Conservation (phyloP, 441 rosid species). For the Omphalea diandra region DNA sequence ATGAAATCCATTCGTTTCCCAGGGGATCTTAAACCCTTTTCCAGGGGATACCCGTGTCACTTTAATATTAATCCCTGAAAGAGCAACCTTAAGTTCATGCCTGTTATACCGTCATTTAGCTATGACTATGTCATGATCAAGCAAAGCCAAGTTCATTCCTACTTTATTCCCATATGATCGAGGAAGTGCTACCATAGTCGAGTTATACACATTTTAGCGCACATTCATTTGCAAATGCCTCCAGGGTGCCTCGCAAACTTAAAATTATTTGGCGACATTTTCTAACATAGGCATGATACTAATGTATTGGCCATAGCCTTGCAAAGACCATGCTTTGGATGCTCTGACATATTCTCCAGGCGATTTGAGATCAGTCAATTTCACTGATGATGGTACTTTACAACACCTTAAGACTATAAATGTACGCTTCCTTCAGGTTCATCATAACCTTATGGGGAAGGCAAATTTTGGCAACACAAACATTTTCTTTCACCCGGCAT, state of each 20-base stretch:
- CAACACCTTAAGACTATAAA: slow-evolving; percentile 1
- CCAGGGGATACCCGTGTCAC: too few species aligned
- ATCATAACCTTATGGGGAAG: background rate
- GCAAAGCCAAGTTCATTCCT: too few species aligned
- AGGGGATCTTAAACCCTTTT: too few species aligned
- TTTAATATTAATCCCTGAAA: too few species aligned
- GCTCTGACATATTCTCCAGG: background rate
- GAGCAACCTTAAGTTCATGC: too few species aligned
- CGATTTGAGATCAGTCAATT: slow-evolving; percentile 12
- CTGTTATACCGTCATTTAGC: too few species aligned
- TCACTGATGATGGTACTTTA: background rate
- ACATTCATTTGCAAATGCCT: background rate
- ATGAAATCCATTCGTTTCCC: too few species aligned
- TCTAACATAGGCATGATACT: background rate
- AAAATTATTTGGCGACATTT: too few species aligned
- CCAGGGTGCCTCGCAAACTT: background rate
- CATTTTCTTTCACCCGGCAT: slow-evolving; percentile 19
- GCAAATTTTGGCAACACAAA: slow-evolving; percentile 28
- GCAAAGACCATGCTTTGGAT: background rate
- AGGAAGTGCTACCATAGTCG: too few species aligned
- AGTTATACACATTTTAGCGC: too few species aligned
- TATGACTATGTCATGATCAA: too few species aligned
- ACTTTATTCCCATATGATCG: too few species aligned
- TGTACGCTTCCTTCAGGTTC: background rate
- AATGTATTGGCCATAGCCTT: background rate